phyloP scores from a whole-genome alignment of 1,284 basidiomycete genomes.

The Cronartium quercuum region DNA sequence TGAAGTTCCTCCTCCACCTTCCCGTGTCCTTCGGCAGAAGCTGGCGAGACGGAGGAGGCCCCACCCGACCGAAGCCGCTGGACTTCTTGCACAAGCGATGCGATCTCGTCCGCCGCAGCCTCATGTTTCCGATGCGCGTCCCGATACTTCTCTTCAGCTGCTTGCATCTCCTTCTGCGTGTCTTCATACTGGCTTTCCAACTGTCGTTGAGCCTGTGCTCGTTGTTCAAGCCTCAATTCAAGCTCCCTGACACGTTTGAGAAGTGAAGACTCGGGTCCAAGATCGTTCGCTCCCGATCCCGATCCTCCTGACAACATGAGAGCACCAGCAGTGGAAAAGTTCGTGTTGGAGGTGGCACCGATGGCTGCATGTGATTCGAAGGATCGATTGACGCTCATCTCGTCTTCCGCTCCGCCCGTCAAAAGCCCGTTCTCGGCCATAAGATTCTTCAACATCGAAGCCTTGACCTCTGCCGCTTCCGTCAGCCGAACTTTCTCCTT shows the following conservation, averaged over 20 bases:
- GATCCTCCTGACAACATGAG: slow-evolving; percentile 51
- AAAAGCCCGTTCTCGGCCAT: slow-evolving; percentile 80
- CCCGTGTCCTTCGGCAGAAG: slow-evolving; percentile 20
- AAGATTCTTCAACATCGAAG: slow-evolving; percentile 75
- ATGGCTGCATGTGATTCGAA: slow-evolving; percentile 47
- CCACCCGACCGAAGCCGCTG: slow-evolving; percentile 36
- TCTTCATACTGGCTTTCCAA: slow-evolving; percentile 18
- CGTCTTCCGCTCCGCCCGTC: slow-evolving; percentile 63
- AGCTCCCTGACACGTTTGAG: slow-evolving; percentile 15
- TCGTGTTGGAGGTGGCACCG: slow-evolving; percentile 1
- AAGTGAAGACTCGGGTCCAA: slow-evolving; percentile 57
- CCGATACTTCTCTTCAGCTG: slow-evolving; percentile 56
- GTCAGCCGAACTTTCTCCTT: slow-evolving; percentile 63
- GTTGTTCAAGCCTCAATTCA: slow-evolving; percentile 3
- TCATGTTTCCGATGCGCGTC: slow-evolving; percentile 34
- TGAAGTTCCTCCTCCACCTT: slow-evolving; percentile 48
- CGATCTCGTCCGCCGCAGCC: slow-evolving; percentile 34
- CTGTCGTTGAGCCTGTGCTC: background rate
- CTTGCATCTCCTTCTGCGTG: slow-evolving; percentile 63
- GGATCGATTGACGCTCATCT: slow-evolving; percentile 52
- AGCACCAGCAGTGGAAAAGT: slow-evolving; percentile 22
- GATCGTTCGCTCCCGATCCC: slow-evolving; percentile 53
- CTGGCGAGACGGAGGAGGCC: slow-evolving; percentile 24
- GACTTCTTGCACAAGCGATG: slow-evolving; percentile 69
- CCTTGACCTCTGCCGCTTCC: slow-evolving; percentile 67